These are phyloP conservation scores for Moniliella sp. DNA, from an alignment of 1,284 basidiomycete species.

Conservation along the genomic window DNA sequence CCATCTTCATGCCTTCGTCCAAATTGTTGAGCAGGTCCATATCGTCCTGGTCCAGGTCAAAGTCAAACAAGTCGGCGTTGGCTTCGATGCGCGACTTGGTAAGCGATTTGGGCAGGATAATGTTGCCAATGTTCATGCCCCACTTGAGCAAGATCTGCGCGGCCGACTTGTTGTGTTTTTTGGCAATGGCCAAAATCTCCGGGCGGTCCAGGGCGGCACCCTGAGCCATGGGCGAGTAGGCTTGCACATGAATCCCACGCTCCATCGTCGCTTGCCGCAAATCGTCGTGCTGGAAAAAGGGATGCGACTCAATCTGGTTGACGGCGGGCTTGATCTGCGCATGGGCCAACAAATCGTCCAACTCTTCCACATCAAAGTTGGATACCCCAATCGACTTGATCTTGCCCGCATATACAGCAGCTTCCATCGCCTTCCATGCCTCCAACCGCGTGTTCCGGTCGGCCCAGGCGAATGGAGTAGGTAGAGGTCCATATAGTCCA, in stretches of 20 bases:
- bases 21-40: conserved; percentile 19
- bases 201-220: conserved; percentile 25
- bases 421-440: conserved; percentile 30
- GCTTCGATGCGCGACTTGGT: conserved; percentile 28
- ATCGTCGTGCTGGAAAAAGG: conserved; percentile 31
- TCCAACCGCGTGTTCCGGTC: conserved; percentile 20
- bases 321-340: conserved; percentile 29
- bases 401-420: conserved; percentile 28
- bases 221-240: conserved; percentile 32
- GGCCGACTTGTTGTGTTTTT: conserved; percentile 30
- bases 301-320: conserved; percentile 33
- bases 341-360: conserved; percentile 25
- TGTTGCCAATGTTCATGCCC: conserved; percentile 41
- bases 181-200: conserved; percentile 27
- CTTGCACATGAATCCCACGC: conserved; percentile 28
- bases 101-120: conserved; percentile 25
- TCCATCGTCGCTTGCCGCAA: conserved; percentile 23
- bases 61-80: conserved; percentile 28
- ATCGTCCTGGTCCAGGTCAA: conserved; percentile 24
- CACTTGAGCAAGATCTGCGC: conserved; percentile 40
- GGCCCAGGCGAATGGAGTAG: conserved; percentile 30
- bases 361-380: conserved; percentile 30
- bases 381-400: conserved; percentile 31
- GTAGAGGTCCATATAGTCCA: conserved; percentile 30
- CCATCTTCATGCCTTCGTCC: conserved; percentile 25